Base-by-base conservation (phyloP, 805 yeast genomes). In the Metschnikowia noctiluminum region DNA sequence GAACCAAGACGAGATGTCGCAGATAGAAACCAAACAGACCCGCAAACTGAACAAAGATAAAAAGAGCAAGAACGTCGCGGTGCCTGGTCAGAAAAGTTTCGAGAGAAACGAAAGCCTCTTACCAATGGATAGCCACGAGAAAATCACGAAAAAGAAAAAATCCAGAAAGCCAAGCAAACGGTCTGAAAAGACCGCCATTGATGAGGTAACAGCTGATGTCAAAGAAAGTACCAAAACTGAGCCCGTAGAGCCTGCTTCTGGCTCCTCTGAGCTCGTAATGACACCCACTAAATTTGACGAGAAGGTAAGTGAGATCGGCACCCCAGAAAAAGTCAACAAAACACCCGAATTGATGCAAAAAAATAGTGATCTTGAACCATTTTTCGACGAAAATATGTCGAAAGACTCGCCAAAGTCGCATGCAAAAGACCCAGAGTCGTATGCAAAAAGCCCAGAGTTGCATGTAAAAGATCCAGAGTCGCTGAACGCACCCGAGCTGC, bases 111-210 rank as follows among this genome's bases (percentile, higher is more conserved):
- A 36, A 16, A 13, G 14, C 16, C 36, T 28, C 10, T 30, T 21
- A 10, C 28, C 39, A 35, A 31, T 14, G 46, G 53, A 56, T 44
- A 45, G 27, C 35, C 30, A 38, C 35, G 27, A 52, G 42, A 27
- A 50, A 30, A 36, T 30, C 50, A 15, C 11, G 36, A 9, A 42
- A 44, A 40, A 48, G 41, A 44, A 38, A 39, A 38, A 46, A 50
- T 11, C 42, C 15, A 38, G 42, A 28, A 44, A 35, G 44, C 43
- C 39, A 40, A 28, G 42, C 15, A 35, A 44, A 10, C 40, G 40
- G 36, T 10, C 37, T 27, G 46, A 36, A 38, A 40, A 38, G 32
- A 34, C 2, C 13, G 9, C 39, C 35, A 40, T 21, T 32, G 31
- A 35, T 35, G 36, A 30, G 27, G 42, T n/a, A n/a, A n/a, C n/a